These are phyloP conservation scores for Citrullus colocynthis DNA, from an alignment of 306 rosid genomes.

Conservation along the genomic window DNA sequence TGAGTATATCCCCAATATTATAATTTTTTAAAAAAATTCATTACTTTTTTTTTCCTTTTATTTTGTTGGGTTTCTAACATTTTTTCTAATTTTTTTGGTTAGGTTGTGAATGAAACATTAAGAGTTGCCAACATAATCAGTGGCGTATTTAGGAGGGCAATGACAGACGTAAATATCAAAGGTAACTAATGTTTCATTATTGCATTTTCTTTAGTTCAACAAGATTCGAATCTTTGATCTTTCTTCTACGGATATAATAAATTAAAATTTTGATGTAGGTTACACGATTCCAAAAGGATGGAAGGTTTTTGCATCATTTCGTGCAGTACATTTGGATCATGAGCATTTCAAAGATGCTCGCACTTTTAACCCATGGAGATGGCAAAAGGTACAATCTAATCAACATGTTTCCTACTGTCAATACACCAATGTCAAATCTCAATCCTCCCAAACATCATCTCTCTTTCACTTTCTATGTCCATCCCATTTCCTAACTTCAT, in stretches of 20 bases:
- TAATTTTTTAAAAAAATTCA: background rate
- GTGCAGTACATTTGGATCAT: conserved; percentile 75
- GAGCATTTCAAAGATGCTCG: conserved; percentile 83
- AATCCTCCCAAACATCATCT: background rate
- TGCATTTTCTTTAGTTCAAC: no score
- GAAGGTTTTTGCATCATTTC: conserved; percentile 84
- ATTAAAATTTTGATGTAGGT: conserved; percentile 22
- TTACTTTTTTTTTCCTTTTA: background rate
- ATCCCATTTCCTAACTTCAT: background rate
- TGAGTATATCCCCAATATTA: conserved; percentile 19
- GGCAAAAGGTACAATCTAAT: conserved; percentile 48
- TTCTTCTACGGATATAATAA: background rate
- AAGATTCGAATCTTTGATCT: no score
- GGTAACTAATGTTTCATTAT: conserved; percentile 22
- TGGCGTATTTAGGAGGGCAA: conserved; percentile 77
- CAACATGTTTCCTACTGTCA: background rate
- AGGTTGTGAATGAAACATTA: conserved; percentile 93
- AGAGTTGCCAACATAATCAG: conserved; percentile 59
- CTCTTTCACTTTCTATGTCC: background rate
- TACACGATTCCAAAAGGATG: conserved; percentile 91
- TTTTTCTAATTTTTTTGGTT: background rate
- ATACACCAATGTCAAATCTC: background rate
- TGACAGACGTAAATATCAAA: conserved; percentile 60
- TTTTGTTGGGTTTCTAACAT: background rate
- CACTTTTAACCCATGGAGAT: conserved; percentile 92